Conservation (phyloP, 495 filamentous ascomycete species). For the Physcia stellaris region DNA sequence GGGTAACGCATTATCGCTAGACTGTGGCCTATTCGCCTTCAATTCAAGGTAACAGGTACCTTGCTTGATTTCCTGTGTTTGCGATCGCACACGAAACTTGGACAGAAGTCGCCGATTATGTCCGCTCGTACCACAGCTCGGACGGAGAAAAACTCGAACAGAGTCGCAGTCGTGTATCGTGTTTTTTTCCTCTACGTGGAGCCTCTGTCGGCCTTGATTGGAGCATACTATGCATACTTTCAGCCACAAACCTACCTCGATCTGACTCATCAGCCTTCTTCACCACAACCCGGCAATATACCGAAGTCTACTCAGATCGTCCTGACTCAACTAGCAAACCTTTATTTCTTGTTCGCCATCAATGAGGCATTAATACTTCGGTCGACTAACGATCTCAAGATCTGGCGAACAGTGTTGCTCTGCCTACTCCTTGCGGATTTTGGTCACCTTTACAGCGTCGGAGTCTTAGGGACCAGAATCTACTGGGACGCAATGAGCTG, state of each 20-base stretch:
- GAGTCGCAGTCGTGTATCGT: constrained; percentile 40
- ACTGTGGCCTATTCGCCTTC: no score
- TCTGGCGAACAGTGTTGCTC: constrained; percentile 50
- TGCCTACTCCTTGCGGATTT: constrained; percentile 51
- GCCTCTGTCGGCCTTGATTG: constrained; percentile 47
- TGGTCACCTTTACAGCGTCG: constrained; percentile 49
- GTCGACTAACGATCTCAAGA: constrained; percentile 40
- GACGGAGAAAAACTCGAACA: no score
- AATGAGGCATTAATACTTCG: constrained; percentile 59
- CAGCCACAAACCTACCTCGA: constrained; percentile 42
- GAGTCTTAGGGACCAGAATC: constrained; percentile 31
- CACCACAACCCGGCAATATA: constrained; percentile 20
- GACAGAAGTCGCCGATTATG: no score
- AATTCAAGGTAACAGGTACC: no score
- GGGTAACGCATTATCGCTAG: no score
- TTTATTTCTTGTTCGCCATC: constrained; percentile 40
- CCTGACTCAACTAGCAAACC: constrained; percentile 19
- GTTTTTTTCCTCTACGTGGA: constrained; percentile 56
- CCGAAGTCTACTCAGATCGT: constrained; percentile 34
- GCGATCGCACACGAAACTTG: no score
- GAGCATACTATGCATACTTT: constrained; percentile 49
- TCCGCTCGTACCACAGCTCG: no score
- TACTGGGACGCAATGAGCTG: constrained; percentile 44
- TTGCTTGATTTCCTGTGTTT: no score
- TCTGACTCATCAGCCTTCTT: constrained; percentile 37